Percentiles rank a stretch among this genome's conserved stretches.
phyloP scores from a whole-genome alignment of 768 basidiomycete species.

The Gyrodon lividus region DNA sequence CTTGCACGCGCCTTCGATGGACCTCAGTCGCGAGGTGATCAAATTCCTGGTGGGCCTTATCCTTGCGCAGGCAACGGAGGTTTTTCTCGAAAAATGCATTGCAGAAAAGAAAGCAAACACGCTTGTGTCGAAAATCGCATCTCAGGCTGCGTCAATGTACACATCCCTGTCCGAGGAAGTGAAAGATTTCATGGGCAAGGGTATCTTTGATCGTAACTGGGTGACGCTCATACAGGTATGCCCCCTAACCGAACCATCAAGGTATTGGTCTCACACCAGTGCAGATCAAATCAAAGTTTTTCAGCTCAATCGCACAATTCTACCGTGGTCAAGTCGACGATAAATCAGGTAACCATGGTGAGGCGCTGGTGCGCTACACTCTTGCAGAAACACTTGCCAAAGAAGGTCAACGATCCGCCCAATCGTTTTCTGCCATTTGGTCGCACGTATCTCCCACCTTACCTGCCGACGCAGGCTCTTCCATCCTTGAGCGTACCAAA shows the following conservation, averaged over 20 bases:
- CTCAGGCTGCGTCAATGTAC: slow-evolving; percentile 83
- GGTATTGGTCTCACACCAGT: slow-evolving; percentile 6
- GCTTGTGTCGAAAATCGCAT: slow-evolving; percentile 79
- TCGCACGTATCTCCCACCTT: slow-evolving; percentile 76
- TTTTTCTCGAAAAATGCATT: slow-evolving; percentile 93
- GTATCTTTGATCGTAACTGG: slow-evolving; percentile 95
- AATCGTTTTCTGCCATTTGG: slow-evolving; percentile 70
- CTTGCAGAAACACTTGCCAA: slow-evolving; percentile 79
- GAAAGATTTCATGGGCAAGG: slow-evolving; percentile 96
- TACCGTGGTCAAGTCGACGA: slow-evolving; percentile 80
- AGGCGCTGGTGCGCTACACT: slow-evolving; percentile 75
- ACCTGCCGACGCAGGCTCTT: slow-evolving; percentile 79
- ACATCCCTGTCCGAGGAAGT: slow-evolving; percentile 82
- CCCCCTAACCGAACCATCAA: neutral
- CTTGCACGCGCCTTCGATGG: slow-evolving; percentile 93
- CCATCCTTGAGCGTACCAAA: slow-evolving; percentile 82
- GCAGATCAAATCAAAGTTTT: slow-evolving; percentile 90
- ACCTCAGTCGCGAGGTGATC: slow-evolving; percentile 90
- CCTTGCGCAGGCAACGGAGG: slow-evolving; percentile 91
- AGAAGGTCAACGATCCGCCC: slow-evolving; percentile 71
- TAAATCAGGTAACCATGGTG: slow-evolving; percentile 78
- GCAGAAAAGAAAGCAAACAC: slow-evolving; percentile 85
- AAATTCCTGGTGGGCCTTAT: slow-evolving; percentile 89
- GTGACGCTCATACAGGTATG: slow-evolving; percentile 77
- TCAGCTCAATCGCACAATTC: slow-evolving; percentile 83